Evolutionary conservation across 345 rosid species (phyloP), one percentile per base, ranked within the genome.

Genomic region (Pistacia vera): DNA sequence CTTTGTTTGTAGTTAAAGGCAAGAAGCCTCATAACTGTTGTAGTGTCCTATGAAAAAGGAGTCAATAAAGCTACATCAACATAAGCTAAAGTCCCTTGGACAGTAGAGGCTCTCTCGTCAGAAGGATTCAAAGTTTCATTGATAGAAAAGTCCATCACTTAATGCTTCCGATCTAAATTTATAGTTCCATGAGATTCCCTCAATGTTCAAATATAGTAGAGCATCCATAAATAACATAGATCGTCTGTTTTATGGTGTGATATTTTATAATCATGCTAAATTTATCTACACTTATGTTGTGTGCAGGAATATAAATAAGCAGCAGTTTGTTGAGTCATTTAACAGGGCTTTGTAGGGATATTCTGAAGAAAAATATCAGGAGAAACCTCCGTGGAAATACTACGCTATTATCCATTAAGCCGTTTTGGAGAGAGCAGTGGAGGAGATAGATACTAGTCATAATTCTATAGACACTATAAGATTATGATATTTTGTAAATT

Each of bases 231-330:
- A 1, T 18, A 54, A n/a, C 48, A 69, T 25, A 6, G 66, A 71
- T 8, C 3, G 0, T 59, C 20, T 20, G 52, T 44, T 60, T 7
- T 14, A 46, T 16, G 25, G 55, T 28, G 35, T 9, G 25, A 72
- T 25, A 30, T 36, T 30, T 49, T 69, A 48, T 25, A 7, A 41
- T 59, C 38, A 57, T 11, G 55, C 33, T 72, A 1, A 8, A 61
- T 46, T 46, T 17, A 72, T 28, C 28, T 61, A 60, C 16, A 62
- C 18, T 72, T 30, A 61, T 7, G 17, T 56, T 5, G 2, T 44
- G 59, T 72, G 75, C 67, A 72, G 75, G 30, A 46, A 61, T 17
- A 61, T 48, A 44, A 28, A 6, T 7, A 61, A 60, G 48, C 59
- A 48, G 75, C 57, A 14, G 33, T 9, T 35, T 61, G 6, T 46